Evolutionary conservation across 2,329 filamentous ascomycete species (phyloP), one percentile per base, ranked within the genome.

Genomic region (Monosporascus sp.): DNA sequence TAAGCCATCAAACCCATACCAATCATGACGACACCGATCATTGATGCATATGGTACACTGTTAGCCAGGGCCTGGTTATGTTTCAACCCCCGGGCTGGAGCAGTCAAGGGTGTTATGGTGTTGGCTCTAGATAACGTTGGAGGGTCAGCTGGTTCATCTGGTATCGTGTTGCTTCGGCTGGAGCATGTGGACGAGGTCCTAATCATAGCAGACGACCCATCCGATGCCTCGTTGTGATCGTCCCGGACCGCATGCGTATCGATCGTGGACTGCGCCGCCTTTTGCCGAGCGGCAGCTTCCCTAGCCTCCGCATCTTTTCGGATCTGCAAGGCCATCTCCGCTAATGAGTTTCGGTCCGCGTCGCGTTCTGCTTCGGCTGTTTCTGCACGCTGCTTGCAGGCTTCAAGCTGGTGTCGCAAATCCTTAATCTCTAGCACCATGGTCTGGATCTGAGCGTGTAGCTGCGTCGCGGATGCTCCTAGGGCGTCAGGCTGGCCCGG

Each of bases 1-100:
- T 91, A 92, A 43, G 88, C 88, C 89, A 94, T 94, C 59, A 94
- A 70, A 15, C 89, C 88, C 74, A 94, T 87, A 35, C 89, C 89
- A 56, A 94, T 74, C 52, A 94, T 71, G 26, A 94, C 89, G 35
- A 94, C 89, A 11, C 89, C 87, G 46, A 94, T 72, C 81, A 93
- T 91, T 2, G 88, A 91, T 41, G 87, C 86, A 65, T 92, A 93
- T 17, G 89, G 89, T 54, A 89, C 76, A 52, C 81, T 78, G 46
- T 85, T 78, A 56, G 81, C 66, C 53, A 80, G 64, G 49, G 68
- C 74, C 59, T 71, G 72, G 47, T 79, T 75, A 53, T 67, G 75
- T 56, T 68, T 65, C 55, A 72, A 67, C 56, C 72, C 65, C 50
- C 68, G 74, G 60, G 73, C 65, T 26, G 75, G 63, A 14, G 68